Conservation (phyloP, 108 stramenopile genomes). For the Discostella stelligeroides region DNA sequence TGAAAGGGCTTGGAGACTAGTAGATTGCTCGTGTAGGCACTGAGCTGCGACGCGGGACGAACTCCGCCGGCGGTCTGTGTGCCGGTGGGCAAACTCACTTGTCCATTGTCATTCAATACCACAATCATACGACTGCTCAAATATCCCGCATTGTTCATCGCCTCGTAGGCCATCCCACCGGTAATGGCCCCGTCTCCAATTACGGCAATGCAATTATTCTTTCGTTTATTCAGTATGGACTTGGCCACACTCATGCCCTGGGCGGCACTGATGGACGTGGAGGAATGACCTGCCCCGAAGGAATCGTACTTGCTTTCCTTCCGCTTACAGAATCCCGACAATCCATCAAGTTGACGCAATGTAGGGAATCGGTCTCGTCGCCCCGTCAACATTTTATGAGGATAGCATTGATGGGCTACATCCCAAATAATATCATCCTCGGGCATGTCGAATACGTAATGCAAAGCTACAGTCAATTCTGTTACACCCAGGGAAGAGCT, state of each 20-base stretch:
- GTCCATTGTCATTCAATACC: constrained; percentile 97
- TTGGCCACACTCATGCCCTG: constrained; percentile 97
- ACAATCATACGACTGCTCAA: constrained; percentile 94
- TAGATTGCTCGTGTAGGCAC: constrained; percentile 92
- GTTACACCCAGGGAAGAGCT: constrained; percentile 92
- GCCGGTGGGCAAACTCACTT: constrained; percentile 97
- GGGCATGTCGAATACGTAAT: constrained; percentile 98
- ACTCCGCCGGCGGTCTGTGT: constrained; percentile 95
- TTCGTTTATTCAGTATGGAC: constrained; percentile 73
- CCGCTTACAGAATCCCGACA: constrained; percentile 95
- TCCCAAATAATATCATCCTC: constrained; percentile 98
- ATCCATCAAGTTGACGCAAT: constrained; percentile 88
- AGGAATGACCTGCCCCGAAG: constrained; percentile 96
- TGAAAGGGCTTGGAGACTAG: constrained; percentile 95
- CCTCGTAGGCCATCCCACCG: constrained; percentile 99
- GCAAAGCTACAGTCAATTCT: constrained; percentile 95
- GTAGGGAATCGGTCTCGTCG: constrained; percentile 81
- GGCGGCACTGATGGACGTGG: constrained; percentile 91
- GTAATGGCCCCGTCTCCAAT: constrained; percentile 99
- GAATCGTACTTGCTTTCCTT: constrained; percentile 94
- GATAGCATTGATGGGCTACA: constrained; percentile 97
- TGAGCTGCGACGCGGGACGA: constrained; percentile 87
- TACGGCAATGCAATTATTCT: constrained; percentile 96
- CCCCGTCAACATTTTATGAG: constrained; percentile 97
- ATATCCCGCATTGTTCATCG: constrained; percentile 97